phyloP scores from a whole-genome alignment of 2,329 filamentous ascomycete genomes.

The Exserohilum rostratum region DNA sequence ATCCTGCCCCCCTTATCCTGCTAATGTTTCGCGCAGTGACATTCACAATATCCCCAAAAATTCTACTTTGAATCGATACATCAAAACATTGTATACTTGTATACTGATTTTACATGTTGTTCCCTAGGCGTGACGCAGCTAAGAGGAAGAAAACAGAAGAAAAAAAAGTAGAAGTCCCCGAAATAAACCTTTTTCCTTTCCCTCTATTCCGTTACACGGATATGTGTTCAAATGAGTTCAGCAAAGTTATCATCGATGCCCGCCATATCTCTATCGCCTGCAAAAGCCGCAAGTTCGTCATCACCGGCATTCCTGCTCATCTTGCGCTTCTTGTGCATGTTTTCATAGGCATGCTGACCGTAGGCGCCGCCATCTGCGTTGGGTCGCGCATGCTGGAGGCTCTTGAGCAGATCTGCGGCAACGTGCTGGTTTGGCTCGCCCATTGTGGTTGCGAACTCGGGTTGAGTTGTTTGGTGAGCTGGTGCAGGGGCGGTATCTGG shows the following conservation, averaged over 20 bases:
- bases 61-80: too few relatives aligned
- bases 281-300: slow-evolving; percentile 49
- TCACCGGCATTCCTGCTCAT: slow-evolving; percentile 40
- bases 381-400: slow-evolving; percentile 35
- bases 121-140: too few relatives aligned
- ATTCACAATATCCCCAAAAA: too few relatives aligned
- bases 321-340: slow-evolving; percentile 47
- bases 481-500: slow-evolving; percentile 34
- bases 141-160: too few relatives aligned
- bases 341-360: slow-evolving; percentile 29
- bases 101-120: too few relatives aligned
- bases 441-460: slow-evolving; percentile 32
- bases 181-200: not conserved
- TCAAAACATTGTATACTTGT: too few relatives aligned
- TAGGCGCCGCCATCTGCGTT: slow-evolving; percentile 31
- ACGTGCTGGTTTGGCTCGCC: slow-evolving; percentile 24
- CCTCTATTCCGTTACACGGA: too few relatives aligned
- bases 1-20: too few relatives aligned
- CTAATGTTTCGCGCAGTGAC: too few relatives aligned
- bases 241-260: slow-evolving; percentile 67
- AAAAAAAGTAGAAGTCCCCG: too few relatives aligned
- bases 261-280: slow-evolving; percentile 58
- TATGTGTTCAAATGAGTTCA: slow-evolving; percentile 58
- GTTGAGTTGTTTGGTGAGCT: slow-evolving; percentile 21
- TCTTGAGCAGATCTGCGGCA: slow-evolving; percentile 40